These are phyloP conservation scores for Ascochyta lentis DNA, from an alignment of 2,329 filamentous ascomycete species.

Conservation along the genomic window DNA sequence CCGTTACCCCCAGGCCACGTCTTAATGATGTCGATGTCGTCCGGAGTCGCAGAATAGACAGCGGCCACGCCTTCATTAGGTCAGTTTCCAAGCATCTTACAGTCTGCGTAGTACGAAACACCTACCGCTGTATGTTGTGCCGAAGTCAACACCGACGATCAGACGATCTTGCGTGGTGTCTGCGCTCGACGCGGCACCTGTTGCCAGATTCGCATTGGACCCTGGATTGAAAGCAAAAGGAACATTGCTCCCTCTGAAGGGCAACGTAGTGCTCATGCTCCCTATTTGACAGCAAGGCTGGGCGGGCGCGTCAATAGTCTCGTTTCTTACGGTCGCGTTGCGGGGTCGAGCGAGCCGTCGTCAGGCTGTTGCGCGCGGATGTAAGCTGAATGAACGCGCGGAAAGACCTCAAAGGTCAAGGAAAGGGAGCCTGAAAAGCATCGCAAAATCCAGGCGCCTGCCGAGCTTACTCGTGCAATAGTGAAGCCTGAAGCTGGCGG, in stretches of 20 bases:
- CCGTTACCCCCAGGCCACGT: conserved; percentile 81
- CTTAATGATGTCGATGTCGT: conserved; percentile 84
- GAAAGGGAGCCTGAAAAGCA: conserved; percentile 39
- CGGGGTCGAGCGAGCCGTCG: conserved; percentile 12
- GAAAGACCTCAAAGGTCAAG: conserved; percentile 33
- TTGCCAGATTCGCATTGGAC: conserved; percentile 32
- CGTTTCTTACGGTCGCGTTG: conserved; percentile 20
- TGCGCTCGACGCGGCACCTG: conserved; percentile 5
- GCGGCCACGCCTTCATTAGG: conserved; percentile 65
- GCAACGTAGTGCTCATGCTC: conserved; percentile 33
- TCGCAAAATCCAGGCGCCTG: conserved; percentile 37
- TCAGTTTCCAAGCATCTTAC: conserved; percentile 17
- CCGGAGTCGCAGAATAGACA: conserved; percentile 76
- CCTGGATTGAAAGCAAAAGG: conserved; percentile 42
- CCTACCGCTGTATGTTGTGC: conserved; percentile 79
- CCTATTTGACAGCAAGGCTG: background rate
- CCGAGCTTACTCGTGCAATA: conserved; percentile 11
- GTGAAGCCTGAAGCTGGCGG: conserved; percentile 35
- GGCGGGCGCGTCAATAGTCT: conserved; percentile 1
- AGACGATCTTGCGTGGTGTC: conserved; percentile 44
- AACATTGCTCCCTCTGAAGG: conserved; percentile 36
- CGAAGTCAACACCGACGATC: conserved; percentile 82
- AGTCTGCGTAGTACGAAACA: background rate
- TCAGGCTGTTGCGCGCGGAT: conserved; percentile 3
- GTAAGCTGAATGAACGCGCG: conserved; percentile 2